Evolutionary conservation across 805 yeast genomes (phyloP).

Genomic region (Yarrowia keelungensis): DNA sequence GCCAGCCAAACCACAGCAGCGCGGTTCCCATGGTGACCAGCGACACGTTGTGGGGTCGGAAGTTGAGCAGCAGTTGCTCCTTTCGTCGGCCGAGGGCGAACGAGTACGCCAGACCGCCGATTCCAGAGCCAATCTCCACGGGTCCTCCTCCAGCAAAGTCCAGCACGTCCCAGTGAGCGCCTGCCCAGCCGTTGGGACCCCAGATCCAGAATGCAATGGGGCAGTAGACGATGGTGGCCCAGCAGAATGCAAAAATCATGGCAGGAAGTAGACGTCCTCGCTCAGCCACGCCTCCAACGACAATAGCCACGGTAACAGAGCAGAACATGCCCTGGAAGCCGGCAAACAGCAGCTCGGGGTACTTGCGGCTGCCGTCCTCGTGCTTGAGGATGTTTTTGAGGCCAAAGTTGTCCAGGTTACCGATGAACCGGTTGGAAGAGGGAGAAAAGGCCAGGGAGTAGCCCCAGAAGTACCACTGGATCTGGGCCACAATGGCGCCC

Average conservation of each 20-base stretch:
- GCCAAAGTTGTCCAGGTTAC: conserved; percentile 84
- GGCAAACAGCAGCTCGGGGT: conserved; percentile 87
- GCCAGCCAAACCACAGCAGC: conserved; percentile 93
- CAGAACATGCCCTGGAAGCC: conserved; percentile 89
- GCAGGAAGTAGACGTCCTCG: conserved; percentile 89
- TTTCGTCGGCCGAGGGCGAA: conserved; percentile 69
- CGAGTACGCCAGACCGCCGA: conserved; percentile 76
- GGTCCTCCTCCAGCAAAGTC: conserved; percentile 99
- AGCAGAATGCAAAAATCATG: conserved; percentile 78
- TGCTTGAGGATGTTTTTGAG: conserved; percentile 70
- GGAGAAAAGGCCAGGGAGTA: conserved; percentile 85
- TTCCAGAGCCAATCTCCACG: conserved; percentile 90
- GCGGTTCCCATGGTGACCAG: conserved; percentile 88
- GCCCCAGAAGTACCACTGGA: conserved; percentile 99
- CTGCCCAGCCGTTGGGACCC: conserved; percentile 94
- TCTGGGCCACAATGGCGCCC: conserved; percentile 73
- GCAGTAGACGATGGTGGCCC: conserved; percentile 92
- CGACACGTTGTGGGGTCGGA: conserved; percentile 93
- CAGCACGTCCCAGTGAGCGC: conserved; percentile 80
- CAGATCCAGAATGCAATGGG: conserved; percentile 97
- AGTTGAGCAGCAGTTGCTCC: conserved; percentile 77
- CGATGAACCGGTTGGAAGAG: conserved; percentile 88
- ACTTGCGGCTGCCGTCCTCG: conserved; percentile 53
- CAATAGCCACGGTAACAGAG: conserved; percentile 88
- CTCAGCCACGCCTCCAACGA: conserved; percentile 93